Percentiles rank a stretch among this genome's conserved stretches.
Evolutionary conservation across 2,329 filamentous ascomycete genomes (phyloP).

Genomic region (Rutstroemia sp.): DNA sequence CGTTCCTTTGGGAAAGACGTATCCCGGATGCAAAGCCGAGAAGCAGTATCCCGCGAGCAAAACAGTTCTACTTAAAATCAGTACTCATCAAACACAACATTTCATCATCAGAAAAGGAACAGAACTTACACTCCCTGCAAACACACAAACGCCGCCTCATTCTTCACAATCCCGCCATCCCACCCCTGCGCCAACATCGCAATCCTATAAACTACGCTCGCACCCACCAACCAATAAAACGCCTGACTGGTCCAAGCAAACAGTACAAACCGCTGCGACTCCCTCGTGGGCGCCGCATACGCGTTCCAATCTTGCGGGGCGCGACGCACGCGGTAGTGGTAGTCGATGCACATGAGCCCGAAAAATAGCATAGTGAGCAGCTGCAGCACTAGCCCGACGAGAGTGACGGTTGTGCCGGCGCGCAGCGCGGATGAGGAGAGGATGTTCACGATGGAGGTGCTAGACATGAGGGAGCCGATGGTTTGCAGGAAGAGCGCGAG

Average conservation of each 20-base stretch:
- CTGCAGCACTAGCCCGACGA: background rate
- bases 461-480: background rate
- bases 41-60: background rate
- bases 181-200: background rate
- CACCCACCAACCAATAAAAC: background rate
- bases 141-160: slow-evolving; percentile 1
- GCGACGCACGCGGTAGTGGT: background rate
- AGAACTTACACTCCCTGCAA: background rate
- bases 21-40: background rate
- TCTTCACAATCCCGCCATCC: background rate
- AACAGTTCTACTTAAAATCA: background rate
- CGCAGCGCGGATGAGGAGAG: background rate
- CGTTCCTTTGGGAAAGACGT: background rate
- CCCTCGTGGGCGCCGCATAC: background rate
- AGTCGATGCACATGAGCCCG: background rate
- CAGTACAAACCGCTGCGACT: background rate
- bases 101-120: background rate
- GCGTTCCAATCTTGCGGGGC: background rate
- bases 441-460: background rate
- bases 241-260: background rate
- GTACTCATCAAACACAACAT: background rate
- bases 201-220: background rate
- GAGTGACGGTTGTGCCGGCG: background rate
- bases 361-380: background rate
- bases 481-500: background rate